Evolutionary conservation across 352 stramenopile genomes (phyloP).

Genomic region (Aphanomyces cochlioides): DNA sequence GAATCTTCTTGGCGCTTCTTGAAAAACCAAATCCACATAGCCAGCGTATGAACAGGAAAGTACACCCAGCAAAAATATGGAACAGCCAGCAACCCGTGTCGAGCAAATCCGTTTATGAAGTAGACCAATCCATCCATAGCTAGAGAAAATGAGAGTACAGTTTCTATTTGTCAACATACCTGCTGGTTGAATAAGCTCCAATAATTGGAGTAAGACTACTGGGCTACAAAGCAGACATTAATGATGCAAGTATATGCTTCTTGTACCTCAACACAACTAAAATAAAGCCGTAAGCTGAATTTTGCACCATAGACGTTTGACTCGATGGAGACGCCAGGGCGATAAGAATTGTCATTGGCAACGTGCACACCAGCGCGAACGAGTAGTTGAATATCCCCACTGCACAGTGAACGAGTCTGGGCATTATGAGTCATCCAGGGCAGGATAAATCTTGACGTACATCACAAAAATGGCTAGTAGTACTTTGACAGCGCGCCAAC

Average conservation of each 20-base stretch:
- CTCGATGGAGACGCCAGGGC: neutral
- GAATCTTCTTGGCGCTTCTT: neutral
- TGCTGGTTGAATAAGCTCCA: slow-evolving; percentile 32
- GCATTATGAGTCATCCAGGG: neutral
- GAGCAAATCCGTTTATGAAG: slow-evolving; percentile 48
- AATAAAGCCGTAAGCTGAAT: neutral
- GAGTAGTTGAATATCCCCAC: slow-evolving; percentile 79
- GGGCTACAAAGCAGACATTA: slow-evolving; percentile 4
- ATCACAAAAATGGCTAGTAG: slow-evolving; percentile 52
- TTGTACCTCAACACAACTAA: slow-evolving; percentile 6
- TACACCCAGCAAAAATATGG: slow-evolving; percentile 70
- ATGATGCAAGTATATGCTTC: neutral
- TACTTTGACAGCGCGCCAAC: slow-evolving; percentile 59
- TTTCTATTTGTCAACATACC: slow-evolving; percentile 28
- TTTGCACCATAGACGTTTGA: neutral
- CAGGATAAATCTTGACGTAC: slow-evolving; percentile 33
- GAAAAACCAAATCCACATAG: slow-evolving; percentile 42
- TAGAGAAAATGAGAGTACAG: neutral
- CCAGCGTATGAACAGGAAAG: slow-evolving; percentile 61
- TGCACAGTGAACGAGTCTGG: slow-evolving; percentile 65
- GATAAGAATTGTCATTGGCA: slow-evolving; percentile 56
- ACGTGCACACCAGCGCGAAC: slow-evolving; percentile 65
- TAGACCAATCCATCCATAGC: slow-evolving; percentile 36
- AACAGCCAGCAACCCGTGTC: slow-evolving; percentile 54
- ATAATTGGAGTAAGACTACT: neutral